Conservation (phyloP, 768 basidiomycete genomes). For the Amylocystis lapponica region DNA sequence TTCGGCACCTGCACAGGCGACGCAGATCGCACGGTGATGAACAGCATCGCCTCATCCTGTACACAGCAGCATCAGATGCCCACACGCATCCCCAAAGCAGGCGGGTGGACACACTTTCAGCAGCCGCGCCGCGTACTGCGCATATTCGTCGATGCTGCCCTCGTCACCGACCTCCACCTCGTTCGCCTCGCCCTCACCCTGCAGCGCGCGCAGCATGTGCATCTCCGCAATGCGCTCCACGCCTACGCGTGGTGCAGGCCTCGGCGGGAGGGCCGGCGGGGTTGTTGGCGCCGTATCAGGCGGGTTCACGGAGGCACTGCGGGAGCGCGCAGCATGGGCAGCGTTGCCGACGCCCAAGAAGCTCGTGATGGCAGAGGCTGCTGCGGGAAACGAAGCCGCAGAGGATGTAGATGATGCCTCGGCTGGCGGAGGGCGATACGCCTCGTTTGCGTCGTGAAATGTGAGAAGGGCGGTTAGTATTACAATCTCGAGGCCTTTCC, state of each 20-base stretch:
- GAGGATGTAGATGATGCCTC: constrained; percentile 5
- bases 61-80: background rate
- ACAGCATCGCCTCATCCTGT: constrained; percentile 78
- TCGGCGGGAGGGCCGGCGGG: constrained; percentile 31
- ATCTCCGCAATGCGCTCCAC: constrained; percentile 67
- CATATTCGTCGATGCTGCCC: constrained; percentile 61
- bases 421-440: constrained; percentile 21
- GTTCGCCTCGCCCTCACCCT: constrained; percentile 55
- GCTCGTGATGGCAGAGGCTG: background rate
- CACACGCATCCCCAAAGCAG: background rate
- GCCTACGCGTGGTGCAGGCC: constrained; percentile 57
- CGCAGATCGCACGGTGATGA: constrained; percentile 65
- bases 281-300: constrained; percentile 8
- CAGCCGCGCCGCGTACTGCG: constrained; percentile 55
- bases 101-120: constrained; percentile 44
- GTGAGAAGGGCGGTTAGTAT: constrained; percentile 72
- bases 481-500: constrained; percentile 82
- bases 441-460: constrained; percentile 67
- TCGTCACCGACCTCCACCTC: constrained; percentile 68
- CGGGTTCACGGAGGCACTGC: constrained; percentile 1
- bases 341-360: background rate
- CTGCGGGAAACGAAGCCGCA: background rate
- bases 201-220: constrained; percentile 42
- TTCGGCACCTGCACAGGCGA: constrained; percentile 64
- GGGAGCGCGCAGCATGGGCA: background rate